Percentiles rank a stretch among this genome's conserved stretches.
phyloP scores from a whole-genome alignment of 2,329 filamentous ascomycete genomes.

The Alternaria arbusti region DNA sequence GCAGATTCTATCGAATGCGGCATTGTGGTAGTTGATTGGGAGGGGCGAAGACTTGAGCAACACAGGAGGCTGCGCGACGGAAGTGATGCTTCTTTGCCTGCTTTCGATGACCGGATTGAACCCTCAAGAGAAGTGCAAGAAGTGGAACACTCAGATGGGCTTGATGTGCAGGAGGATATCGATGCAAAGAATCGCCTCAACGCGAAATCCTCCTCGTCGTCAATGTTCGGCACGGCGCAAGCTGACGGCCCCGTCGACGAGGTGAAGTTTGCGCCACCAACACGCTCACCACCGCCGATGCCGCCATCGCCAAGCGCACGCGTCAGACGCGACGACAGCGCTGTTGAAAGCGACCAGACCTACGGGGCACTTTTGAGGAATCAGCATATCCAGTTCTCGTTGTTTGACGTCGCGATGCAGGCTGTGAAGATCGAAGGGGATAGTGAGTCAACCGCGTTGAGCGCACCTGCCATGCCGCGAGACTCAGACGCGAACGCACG shows the following conservation, averaged over 20 bases:
- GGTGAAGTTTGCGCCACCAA: not conserved
- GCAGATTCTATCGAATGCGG: not conserved
- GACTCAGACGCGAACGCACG: not conserved
- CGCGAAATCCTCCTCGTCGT: no score
- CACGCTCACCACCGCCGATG: not conserved
- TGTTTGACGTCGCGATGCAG: not conserved
- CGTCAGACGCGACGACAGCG: not conserved
- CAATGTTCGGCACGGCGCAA: not conserved
- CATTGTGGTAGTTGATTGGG: slow-evolving; percentile 1
- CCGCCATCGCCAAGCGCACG: not conserved
- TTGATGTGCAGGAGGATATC: not conserved
- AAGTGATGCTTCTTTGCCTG: not conserved
- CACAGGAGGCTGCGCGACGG: not conserved
- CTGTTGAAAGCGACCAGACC: not conserved
- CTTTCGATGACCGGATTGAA: not conserved
- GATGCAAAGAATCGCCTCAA: not conserved
- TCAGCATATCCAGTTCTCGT: not conserved
- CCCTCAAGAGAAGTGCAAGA: not conserved
- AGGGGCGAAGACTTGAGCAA: not conserved
- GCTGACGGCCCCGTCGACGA: not conserved
- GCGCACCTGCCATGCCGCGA: not conserved
- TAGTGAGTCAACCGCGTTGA: not conserved
- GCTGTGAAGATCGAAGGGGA: no score
- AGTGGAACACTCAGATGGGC: fast-evolving
- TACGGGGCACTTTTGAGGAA: fast-evolving